Percentiles rank a stretch among this genome's conserved stretches.
Conservation (phyloP, 2,329 filamentous ascomycete genomes). For the Cladosporium cucumerinum region DNA sequence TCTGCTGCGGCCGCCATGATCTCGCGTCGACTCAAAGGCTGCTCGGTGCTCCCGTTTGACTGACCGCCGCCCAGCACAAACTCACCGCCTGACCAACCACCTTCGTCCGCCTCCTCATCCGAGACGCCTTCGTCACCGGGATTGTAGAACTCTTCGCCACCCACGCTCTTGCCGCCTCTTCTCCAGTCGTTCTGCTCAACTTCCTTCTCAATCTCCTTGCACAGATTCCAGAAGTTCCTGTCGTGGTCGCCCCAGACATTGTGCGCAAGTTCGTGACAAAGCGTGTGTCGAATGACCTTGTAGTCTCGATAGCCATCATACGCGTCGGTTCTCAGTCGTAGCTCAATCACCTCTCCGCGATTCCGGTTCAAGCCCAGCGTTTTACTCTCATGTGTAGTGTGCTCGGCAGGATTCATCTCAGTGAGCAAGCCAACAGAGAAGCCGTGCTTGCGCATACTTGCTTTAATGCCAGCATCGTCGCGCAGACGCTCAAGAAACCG, state of each 20-base stretch:
- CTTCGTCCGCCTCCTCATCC: constrained; percentile 63
- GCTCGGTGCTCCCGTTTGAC: constrained; percentile 19
- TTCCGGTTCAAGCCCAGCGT: constrained; percentile 87
- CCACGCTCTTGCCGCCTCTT: constrained; percentile 63
- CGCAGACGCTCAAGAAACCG: constrained; percentile 72
- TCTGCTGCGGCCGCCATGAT: constrained; percentile 72
- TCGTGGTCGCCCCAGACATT: constrained; percentile 86
- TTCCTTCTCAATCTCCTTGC: constrained; percentile 80
- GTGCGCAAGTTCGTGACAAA: constrained; percentile 94
- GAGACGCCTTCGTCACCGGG: constrained; percentile 38
- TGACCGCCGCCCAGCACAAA: constrained; percentile 55
- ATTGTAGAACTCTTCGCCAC: constrained; percentile 57
- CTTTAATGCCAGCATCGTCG: constrained; percentile 79
- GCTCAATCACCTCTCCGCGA: constrained; percentile 81
- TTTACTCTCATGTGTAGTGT: constrained; percentile 78
- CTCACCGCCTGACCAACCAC: constrained; percentile 75
- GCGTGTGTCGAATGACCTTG: constrained; percentile 80
- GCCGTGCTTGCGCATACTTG: constrained; percentile 77
- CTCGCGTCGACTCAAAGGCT: constrained; percentile 64
- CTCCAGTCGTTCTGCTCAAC: constrained; percentile 78
- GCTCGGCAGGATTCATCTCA: constrained; percentile 86
- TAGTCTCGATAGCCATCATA: constrained; percentile 95
- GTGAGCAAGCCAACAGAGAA: constrained; percentile 84
- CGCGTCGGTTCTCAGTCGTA: constrained; percentile 86
- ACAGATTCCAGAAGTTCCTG: constrained; percentile 83